These are phyloP conservation scores for Candida namnaoensis DNA, from an alignment of 805 yeast species.

Conservation along the genomic window DNA sequence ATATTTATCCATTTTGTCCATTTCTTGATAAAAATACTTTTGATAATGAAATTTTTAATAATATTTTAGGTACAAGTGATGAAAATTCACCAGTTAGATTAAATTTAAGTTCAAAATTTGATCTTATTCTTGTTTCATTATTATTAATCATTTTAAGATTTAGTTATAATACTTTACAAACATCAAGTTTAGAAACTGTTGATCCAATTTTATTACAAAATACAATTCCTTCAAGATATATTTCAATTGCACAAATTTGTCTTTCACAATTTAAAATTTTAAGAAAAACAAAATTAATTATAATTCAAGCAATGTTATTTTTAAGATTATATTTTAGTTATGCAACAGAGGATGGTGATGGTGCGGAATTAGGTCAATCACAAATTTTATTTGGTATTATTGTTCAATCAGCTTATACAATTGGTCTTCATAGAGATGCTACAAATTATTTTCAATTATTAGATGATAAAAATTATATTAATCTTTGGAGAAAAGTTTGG, in stretches of 20 bases:
- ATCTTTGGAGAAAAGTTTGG: conserved; percentile 18
- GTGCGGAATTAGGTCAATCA: conserved; percentile 31
- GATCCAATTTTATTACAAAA: conserved; percentile 15
- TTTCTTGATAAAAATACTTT: conserved; percentile 32
- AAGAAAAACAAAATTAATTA: conserved; percentile 26
- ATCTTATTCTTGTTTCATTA: conserved; percentile 30
- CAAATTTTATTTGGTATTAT: conserved; percentile 28
- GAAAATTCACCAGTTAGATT: conserved; percentile 18
- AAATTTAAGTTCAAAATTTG: conserved; percentile 28
- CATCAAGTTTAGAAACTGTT: conserved; percentile 11
- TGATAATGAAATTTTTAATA: conserved; percentile 14
- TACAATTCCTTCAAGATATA: conserved; percentile 30
- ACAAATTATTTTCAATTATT: conserved; percentile 14
- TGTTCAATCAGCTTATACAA: conserved; percentile 32
- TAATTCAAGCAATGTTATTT: conserved; percentile 35
- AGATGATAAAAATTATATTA: conserved; percentile 8
- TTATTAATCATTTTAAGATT: conserved; percentile 32
- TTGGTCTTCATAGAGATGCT: conserved; percentile 44
- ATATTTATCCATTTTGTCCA: conserved; percentile 40
- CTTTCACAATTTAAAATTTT: conserved; percentile 31
- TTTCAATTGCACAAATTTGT: conserved; percentile 29
- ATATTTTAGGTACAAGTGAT: conserved; percentile 25
- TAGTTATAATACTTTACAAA: conserved; percentile 30
- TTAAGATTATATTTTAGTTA: conserved; percentile 28
- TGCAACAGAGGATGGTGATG: conserved; percentile 44